Evolutionary conservation across 75 land plant genomes (phyloP), one percentile per base, ranked within the genome.

Genomic region (Sequoia sempervirens): DNA sequence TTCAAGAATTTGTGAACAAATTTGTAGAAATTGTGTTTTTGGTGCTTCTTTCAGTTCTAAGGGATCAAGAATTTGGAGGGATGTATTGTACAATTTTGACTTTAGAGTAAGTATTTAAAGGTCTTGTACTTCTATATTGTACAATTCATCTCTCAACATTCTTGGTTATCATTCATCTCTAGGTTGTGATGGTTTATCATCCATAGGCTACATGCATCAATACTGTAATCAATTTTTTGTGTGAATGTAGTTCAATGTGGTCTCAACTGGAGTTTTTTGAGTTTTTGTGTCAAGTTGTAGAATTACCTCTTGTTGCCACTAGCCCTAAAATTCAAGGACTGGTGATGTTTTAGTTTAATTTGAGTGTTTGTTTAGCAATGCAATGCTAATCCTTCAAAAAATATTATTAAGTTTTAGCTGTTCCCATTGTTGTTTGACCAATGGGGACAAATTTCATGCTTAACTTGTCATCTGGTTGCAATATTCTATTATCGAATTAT

Each of bases 221-320:
- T 9, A 26, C 34, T 36, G 69, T 11, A 41, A 26, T 64, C 53
- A 61, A n/a, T 80, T 64, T 75, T 12, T 36, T 84, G 34, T 64
- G 28, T 45, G 15, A 78, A 38, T 79, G 66, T 88, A 94, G 94
- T 73, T 89, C 89, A 66, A 84, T 87, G 89, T 96, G 68, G 94
- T 93, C 82, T 95, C 94, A 34, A 90, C 94, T 81, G 95, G 90
- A 58, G 85, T 94, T 56, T 82, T 96, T 32, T 84, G 98, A 79
- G 81, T 96, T 38, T 96, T 96, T 93, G 95, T 81, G 56, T 64
- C 92, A 93, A 82, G 93, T 88, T 81, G 95, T 96, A 84, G 98
- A 96, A 80, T 86, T 96, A 81, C 98, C 98, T 70, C 58, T 96
- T 36, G 92, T 94, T 69, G 95, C 96, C 41, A 96, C 98, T 12